These are phyloP conservation scores for Botrytis porri DNA, from an alignment of 2,329 filamentous ascomycete genomes.

Conservation along the genomic window DNA sequence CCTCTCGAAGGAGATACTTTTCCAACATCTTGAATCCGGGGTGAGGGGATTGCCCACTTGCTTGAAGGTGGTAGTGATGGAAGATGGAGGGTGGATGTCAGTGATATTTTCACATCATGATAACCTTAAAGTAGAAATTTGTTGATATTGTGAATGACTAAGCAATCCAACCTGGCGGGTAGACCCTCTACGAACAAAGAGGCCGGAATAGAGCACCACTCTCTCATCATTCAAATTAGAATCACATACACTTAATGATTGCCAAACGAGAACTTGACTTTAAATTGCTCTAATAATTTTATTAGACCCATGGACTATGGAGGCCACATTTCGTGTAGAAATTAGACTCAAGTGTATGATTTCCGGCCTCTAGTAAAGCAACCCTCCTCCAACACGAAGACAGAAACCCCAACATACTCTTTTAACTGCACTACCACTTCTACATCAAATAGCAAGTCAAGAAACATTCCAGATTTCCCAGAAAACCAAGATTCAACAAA, in stretches of 20 bases:
- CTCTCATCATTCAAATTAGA: no score
- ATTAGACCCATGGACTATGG: no score
- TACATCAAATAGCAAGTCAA: no score
- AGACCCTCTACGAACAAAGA: no score
- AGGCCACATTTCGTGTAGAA: no score
- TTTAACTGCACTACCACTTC: background rate
- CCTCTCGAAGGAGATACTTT: background rate
- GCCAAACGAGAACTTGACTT: no score
- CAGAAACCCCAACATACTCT: background rate
- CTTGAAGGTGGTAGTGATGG: background rate
- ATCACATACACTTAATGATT: no score
- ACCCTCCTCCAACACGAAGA: background rate
- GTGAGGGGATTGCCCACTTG: background rate
- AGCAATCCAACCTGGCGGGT: background rate
- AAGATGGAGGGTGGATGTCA: background rate
- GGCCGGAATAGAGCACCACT: no score
- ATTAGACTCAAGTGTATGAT: no score
- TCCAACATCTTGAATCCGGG: background rate
- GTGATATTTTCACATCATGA: background rate
- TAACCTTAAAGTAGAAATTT: background rate
- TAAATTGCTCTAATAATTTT: no score
- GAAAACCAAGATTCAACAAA: no score
- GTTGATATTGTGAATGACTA: background rate
- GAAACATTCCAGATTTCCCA: rapidly evolving
- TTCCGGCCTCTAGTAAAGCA: no score